Conservation (phyloP, 2,329 filamentous ascomycete species). For the Fusarium liriodendri region DNA sequence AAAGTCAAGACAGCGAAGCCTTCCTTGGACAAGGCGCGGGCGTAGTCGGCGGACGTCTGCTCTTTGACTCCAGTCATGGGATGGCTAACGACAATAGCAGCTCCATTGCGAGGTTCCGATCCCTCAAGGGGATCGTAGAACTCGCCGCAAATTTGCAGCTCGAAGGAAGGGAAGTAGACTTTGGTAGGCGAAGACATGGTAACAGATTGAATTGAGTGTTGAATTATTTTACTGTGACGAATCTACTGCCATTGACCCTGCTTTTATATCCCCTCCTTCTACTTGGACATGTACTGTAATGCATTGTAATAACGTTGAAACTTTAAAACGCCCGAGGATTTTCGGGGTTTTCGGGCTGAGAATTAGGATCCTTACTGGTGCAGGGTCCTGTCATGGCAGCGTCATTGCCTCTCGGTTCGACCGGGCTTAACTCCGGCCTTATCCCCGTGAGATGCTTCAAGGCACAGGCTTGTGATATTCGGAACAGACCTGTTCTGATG, state of each 20-base stretch:
- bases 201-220: background rate
- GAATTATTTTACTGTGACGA: background rate
- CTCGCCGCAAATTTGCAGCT: constrained; percentile 1
- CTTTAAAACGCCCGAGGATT: background rate
- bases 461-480: background rate
- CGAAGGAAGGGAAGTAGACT: background rate
- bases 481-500: background rate
- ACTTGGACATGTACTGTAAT: background rate
- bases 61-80: background rate
- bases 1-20: background rate
- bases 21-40: background rate
- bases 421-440: background rate
- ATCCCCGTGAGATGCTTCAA: background rate
- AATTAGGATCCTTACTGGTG: background rate
- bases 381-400: background rate
- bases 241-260: background rate
- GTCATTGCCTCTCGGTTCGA: background rate
- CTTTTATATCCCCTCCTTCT: background rate
- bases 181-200: background rate
- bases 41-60: background rate
- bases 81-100: background rate
- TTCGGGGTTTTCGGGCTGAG: background rate
- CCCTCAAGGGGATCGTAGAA: background rate
- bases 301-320: background rate
- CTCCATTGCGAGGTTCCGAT: background rate